Conservation (phyloP, 768 basidiomycete genomes). For the Pholiota molesta region DNA sequence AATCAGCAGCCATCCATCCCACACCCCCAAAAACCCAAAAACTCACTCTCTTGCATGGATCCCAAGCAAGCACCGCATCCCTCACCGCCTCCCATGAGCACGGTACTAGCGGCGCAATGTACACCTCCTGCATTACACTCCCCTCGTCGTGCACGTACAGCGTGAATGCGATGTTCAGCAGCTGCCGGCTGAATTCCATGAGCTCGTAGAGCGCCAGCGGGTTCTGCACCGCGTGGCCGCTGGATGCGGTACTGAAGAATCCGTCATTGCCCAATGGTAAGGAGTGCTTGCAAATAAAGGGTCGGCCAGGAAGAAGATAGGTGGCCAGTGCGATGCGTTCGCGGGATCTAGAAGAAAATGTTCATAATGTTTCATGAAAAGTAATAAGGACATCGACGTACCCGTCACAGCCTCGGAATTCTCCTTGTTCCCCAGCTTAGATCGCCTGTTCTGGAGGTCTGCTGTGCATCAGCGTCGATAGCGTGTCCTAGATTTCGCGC, state of each 20-base stretch:
- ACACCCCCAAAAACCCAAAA: background rate
- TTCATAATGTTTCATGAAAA: background rate
- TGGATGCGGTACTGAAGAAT: slow-evolving; percentile 64
- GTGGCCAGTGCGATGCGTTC: slow-evolving; percentile 56
- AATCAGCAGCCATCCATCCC: no score
- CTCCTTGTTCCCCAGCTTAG: slow-evolving; percentile 68
- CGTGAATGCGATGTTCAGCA: slow-evolving; percentile 84
- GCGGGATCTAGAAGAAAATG: slow-evolving; percentile 40
- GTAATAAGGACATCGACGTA: slow-evolving; percentile 11
- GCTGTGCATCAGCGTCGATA: no score
- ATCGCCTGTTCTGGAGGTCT: no score
- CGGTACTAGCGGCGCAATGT: slow-evolving; percentile 36
- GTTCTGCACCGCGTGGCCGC: slow-evolving; percentile 51
- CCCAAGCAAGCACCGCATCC: slow-evolving; percentile 74
- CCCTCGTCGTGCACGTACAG: slow-evolving; percentile 58
- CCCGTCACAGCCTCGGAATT: slow-evolving; percentile 26
- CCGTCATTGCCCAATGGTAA: slow-evolving; percentile 97
- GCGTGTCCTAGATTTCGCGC: no score
- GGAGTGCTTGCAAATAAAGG: slow-evolving; percentile 79
- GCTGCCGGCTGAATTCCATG: slow-evolving; percentile 67
- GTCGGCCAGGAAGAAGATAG: slow-evolving; percentile 80
- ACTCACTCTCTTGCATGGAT: slow-evolving; percentile 90
- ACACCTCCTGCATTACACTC: slow-evolving; percentile 24
- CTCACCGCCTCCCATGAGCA: slow-evolving; percentile 69
- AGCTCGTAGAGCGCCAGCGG: slow-evolving; percentile 86